A percentile compares a stretch with the other conserved stretches of the same genome.
Conservation (phyloP, 345 rosid species). For the Diplotaxis tenuifolia region DNA sequence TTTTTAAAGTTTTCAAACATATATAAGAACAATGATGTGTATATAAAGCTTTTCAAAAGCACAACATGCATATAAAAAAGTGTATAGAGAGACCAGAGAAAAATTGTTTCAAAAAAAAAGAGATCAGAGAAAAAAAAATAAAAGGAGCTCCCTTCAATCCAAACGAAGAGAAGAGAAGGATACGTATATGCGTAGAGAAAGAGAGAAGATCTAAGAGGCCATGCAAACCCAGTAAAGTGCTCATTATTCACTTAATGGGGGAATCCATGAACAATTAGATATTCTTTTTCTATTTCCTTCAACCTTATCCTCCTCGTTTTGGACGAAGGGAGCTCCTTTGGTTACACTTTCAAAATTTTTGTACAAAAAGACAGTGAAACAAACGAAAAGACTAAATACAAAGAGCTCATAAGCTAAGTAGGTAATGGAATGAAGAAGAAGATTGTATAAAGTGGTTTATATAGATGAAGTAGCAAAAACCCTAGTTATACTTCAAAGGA, state of each 20-base stretch:
- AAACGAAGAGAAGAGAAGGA: constrained; percentile 45
- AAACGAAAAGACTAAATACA: not conserved
- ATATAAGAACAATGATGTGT: too few relatives aligned
- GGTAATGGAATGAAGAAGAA: constrained; percentile 1
- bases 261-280: constrained; percentile 50
- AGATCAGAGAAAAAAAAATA: too few relatives aligned
- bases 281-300: not conserved
- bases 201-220: constrained; percentile 39
- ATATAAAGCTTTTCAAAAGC: too few relatives aligned
- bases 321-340: too few relatives aligned
- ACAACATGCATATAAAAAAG: too few relatives aligned
- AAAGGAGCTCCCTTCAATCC: constrained; percentile 69
- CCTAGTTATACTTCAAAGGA: constrained; percentile 11
- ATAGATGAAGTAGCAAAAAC: constrained; percentile 21
- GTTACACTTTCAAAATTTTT: not conserved
- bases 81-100: too few relatives aligned
- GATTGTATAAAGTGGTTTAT: constrained; percentile 26
- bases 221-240: constrained; percentile 31
- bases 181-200: not conserved
- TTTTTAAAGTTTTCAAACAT: not conserved
- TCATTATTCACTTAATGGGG: constrained; percentile 30
- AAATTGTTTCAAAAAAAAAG: too few relatives aligned
- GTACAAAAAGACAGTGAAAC: not conserved
- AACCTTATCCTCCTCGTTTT: too few relatives aligned
- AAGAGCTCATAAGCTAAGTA: not conserved